Conservation (phyloP, 2,329 filamentous ascomycete species). For the Escovopsis weberi region DNA sequence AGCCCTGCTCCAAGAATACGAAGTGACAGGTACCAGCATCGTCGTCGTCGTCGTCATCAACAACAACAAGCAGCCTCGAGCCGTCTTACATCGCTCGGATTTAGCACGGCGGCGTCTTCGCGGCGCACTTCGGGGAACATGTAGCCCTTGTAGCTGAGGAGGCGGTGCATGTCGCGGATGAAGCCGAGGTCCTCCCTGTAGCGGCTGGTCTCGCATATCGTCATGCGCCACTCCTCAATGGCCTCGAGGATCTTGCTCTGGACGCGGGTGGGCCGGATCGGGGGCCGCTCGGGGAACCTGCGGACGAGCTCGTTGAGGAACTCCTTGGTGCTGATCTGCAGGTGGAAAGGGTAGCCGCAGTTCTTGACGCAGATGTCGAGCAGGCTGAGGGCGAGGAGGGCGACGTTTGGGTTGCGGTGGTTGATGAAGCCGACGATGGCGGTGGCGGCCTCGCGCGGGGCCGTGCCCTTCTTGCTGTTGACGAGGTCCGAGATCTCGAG, state of each 20-base stretch:
- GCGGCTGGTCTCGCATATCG: constrained; percentile 93
- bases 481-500: constrained; percentile 94
- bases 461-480: constrained; percentile 92
- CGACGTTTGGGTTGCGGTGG: constrained; percentile 91
- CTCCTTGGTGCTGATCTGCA: constrained; percentile 97
- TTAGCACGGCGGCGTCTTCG: constrained; percentile 91
- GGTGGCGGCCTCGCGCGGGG: constrained; percentile 86
- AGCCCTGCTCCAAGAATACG: neutral
- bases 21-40: neutral
- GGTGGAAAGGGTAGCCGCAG: constrained; percentile 96
- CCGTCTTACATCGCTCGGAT: constrained; percentile 77
- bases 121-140: constrained; percentile 81
- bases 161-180: constrained; percentile 91
- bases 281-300: constrained; percentile 86
- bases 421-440: constrained; percentile 92
- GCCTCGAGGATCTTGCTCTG: constrained; percentile 88
- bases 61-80: neutral
- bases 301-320: constrained; percentile 97
- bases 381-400: constrained; percentile 75
- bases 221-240: constrained; percentile 96
- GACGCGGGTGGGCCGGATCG: constrained; percentile 70
- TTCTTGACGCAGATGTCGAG: constrained; percentile 99
- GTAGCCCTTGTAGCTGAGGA: constrained; percentile 95
- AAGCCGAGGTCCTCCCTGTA: constrained; percentile 97
- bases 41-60: too few species aligned